Conservation (phyloP, 1,284 basidiomycete genomes). For the Golubevia sp. region DNA sequence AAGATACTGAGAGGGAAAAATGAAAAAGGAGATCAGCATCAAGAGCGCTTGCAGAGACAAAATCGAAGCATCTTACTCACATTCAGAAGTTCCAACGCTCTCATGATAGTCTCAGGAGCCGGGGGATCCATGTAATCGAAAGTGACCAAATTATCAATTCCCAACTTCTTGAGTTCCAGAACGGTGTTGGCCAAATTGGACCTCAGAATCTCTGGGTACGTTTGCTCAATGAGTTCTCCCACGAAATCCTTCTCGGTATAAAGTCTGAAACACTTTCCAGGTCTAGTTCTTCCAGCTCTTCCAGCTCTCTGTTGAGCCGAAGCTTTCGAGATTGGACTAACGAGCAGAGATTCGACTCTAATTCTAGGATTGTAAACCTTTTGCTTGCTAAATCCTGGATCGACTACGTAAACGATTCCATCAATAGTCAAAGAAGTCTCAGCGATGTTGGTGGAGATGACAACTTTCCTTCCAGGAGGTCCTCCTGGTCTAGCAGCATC, state of each 20-base stretch:
- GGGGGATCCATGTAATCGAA: constrained; percentile 93
- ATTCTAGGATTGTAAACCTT: constrained; percentile 97
- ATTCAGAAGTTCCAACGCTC: constrained; percentile 91
- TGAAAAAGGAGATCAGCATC: neutral
- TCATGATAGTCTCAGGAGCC: constrained; percentile 96
- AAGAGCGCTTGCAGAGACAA: neutral
- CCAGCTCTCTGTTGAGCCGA: constrained; percentile 95
- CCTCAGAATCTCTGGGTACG: constrained; percentile 91
- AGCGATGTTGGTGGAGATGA: constrained; percentile 95
- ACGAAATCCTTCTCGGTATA: constrained; percentile 99
- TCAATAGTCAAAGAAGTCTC: constrained; percentile 98
- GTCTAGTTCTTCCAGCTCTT: constrained; percentile 90
- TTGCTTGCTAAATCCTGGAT: constrained; percentile 96
- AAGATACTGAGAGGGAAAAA: constrained; percentile 68
- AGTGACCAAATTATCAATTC: constrained; percentile 69
- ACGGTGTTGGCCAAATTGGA: constrained; percentile 86
- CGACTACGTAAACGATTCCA: constrained; percentile 97
- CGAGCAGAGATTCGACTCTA: constrained; percentile 89
- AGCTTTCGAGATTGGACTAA: constrained; percentile 94
- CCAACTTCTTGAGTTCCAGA: constrained; percentile 89
- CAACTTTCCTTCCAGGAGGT: constrained; percentile 87
- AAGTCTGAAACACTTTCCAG: constrained; percentile 94
- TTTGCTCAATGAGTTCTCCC: constrained; percentile 82
- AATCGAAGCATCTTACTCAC: constrained; percentile 4
- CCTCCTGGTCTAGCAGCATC: constrained; percentile 70